Evolutionary conservation across 495 filamentous ascomycete genomes (phyloP).

Genomic region (Xylaria bambusicola): DNA sequence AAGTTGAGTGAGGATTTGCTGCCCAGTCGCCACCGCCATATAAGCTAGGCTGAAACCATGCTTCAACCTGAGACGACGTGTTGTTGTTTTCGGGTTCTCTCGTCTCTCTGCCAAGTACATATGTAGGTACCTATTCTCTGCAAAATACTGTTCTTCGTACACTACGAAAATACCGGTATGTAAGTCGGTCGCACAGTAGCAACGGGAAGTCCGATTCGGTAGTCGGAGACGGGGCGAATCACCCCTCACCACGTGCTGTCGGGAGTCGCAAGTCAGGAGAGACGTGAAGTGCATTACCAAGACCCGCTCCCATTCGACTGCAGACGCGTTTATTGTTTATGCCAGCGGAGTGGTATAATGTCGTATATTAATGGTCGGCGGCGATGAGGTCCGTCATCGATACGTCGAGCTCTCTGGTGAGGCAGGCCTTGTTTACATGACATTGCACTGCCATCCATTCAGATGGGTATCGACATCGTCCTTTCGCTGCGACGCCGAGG

Average conservation of each 20-base stretch:
- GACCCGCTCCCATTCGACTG: constrained; percentile 7
- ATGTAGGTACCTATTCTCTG: too few relatives aligned
- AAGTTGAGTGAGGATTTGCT: not conserved
- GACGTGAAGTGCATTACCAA: constrained; percentile 4
- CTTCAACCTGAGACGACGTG: constrained; percentile 5
- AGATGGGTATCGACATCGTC: not conserved
- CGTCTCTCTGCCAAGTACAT: too few relatives aligned
- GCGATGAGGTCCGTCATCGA: not conserved
- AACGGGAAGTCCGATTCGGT: constrained; percentile 8
- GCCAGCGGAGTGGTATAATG: constrained; percentile 16
- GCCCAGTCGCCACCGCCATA: not conserved
- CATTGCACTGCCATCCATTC: constrained; percentile 3
- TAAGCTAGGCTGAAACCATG: constrained; percentile 5
- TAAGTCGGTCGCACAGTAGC: not conserved
- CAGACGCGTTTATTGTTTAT: constrained; percentile 4
- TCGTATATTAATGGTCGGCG: constrained; percentile 11
- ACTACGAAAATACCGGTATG: too few relatives aligned
- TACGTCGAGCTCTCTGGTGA: constrained; percentile 1
- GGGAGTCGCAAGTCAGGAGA: not conserved
- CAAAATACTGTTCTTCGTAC: too few relatives aligned
- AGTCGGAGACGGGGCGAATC: constrained; percentile 16
- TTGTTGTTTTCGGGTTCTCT: not conserved
- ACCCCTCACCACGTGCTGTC: constrained; percentile 13
- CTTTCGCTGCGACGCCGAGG: constrained; percentile 8
- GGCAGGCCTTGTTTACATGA: not conserved